A percentile compares a stretch with the other conserved stretches of the same genome.
phyloP scores from a whole-genome alignment of 2,329 filamentous ascomycete genomes.

The Colletotrichum cordylinicola region DNA sequence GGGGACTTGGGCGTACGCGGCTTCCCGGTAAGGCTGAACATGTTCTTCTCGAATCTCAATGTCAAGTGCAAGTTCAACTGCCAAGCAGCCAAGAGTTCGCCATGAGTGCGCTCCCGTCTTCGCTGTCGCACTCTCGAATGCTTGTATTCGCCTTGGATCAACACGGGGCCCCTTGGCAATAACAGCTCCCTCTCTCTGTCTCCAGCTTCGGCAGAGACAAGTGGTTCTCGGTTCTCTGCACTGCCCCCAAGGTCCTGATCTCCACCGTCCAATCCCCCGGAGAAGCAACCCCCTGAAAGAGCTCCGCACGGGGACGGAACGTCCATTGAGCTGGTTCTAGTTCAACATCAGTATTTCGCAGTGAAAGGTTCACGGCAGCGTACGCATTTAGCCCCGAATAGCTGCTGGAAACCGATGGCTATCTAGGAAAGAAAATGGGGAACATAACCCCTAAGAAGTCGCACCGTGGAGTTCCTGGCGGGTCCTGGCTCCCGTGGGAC shows the following conservation, averaged over 20 bases:
- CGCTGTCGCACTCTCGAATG: not conserved
- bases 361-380: not conserved
- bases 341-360: not conserved
- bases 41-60: not conserved
- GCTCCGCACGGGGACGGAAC: not conserved
- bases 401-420: fast-evolving
- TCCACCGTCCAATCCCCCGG: not conserved
- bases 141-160: not conserved
- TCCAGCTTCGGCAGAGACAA: not conserved
- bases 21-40: slow-evolving; percentile 8
- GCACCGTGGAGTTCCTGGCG: not conserved
- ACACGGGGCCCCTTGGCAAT: not conserved
- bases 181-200: not conserved
- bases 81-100: not conserved
- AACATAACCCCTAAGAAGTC: fast-evolving
- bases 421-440: not conserved
- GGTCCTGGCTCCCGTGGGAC: not conserved
- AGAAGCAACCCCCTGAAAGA: not conserved
- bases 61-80: not conserved
- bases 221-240: not conserved
- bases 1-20: not conserved
- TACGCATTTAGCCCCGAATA: fast-evolving
- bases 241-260: not conserved
- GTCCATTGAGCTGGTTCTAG: not conserved
- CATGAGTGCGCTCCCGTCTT: not conserved